Percentiles rank a stretch among this genome's conserved stretches.
Evolutionary conservation across 140 eudicot genomes (phyloP).

Genomic region (Anethum foeniculum): DNA sequence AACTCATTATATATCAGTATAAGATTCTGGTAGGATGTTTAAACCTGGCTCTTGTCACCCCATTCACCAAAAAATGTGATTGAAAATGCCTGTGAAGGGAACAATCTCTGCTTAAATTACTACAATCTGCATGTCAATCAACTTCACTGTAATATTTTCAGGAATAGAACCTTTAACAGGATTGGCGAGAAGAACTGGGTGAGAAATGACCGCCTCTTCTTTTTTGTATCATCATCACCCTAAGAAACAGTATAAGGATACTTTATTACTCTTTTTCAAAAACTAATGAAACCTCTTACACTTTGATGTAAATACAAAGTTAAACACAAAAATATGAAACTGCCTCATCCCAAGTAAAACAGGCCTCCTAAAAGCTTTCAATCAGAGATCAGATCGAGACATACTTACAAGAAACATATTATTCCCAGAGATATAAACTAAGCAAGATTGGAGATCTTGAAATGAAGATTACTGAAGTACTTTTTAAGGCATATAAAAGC

Average conservation of each 20-base stretch:
- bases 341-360: not conserved
- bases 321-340: not conserved
- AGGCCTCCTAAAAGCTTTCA: not conserved
- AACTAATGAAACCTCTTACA: not conserved
- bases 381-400: not conserved
- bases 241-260: conserved; percentile 16
- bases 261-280: not conserved
- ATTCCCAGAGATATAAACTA: not conserved
- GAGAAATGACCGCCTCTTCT: conserved; percentile 58
- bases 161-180: conserved; percentile 57
- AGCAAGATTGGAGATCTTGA: not conserved
- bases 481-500: not conserved
- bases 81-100: conserved; percentile 63
- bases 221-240: conserved; percentile 69
- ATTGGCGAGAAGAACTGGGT: conserved; percentile 89
- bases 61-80: conserved; percentile 96
- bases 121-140: not conserved
- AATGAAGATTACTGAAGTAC: not conserved
- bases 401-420: not conserved
- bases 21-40: not conserved
- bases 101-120: not conserved
- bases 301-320: not conserved
- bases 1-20: not conserved
- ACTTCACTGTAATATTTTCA: conserved; percentile 3
- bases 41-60: conserved; percentile 99